These are phyloP conservation scores for Tothia fuscella DNA, from an alignment of 2,329 filamentous ascomycete genomes.

Conservation along the genomic window DNA sequence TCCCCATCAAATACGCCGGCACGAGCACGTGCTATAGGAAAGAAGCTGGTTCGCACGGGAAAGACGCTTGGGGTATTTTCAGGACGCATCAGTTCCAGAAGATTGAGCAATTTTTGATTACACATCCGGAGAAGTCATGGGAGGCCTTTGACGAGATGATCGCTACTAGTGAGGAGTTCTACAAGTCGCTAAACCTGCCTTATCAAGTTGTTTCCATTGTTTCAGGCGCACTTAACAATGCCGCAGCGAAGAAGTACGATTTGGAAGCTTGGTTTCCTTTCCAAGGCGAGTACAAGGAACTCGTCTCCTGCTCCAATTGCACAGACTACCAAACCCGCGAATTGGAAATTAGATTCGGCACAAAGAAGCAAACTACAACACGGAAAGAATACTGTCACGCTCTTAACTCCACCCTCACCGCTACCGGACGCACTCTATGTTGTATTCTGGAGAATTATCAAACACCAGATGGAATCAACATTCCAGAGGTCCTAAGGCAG, in stretches of 20 bases:
- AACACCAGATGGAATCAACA: slow-evolving; percentile 64
- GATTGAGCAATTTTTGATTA: slow-evolving; percentile 69
- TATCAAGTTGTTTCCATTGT: slow-evolving; percentile 92
- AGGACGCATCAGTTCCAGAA: slow-evolving; percentile 98
- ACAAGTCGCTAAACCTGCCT: slow-evolving; percentile 75
- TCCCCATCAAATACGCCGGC: slow-evolving; percentile 80
- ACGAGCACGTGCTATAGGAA: slow-evolving; percentile 94
- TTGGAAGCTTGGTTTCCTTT: slow-evolving; percentile 94
- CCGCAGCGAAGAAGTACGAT: slow-evolving; percentile 81
- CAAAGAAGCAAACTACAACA: slow-evolving; percentile 44
- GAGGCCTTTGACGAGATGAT: slow-evolving; percentile 93
- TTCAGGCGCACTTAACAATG: slow-evolving; percentile 88
- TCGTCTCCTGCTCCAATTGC: slow-evolving; percentile 96
- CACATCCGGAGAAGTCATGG: slow-evolving; percentile 85
- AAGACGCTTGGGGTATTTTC: slow-evolving; percentile 97
- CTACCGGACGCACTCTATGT: slow-evolving; percentile 78
- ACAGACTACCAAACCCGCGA: slow-evolving; percentile 94
- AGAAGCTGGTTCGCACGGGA: slow-evolving; percentile 82
- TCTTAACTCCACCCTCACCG: slow-evolving; percentile 73
- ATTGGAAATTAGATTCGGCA: slow-evolving; percentile 81
- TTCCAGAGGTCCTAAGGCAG: slow-evolving; percentile 74
- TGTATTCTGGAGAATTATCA: slow-evolving; percentile 97
- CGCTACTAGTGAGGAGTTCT: slow-evolving; percentile 81
- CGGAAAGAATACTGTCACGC: slow-evolving; percentile 92
- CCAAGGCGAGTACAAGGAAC: slow-evolving; percentile 85